Percentiles rank a stretch among this genome's conserved stretches.
Conservation (phyloP, 768 basidiomycete genomes). For the Obba rivulosa region DNA sequence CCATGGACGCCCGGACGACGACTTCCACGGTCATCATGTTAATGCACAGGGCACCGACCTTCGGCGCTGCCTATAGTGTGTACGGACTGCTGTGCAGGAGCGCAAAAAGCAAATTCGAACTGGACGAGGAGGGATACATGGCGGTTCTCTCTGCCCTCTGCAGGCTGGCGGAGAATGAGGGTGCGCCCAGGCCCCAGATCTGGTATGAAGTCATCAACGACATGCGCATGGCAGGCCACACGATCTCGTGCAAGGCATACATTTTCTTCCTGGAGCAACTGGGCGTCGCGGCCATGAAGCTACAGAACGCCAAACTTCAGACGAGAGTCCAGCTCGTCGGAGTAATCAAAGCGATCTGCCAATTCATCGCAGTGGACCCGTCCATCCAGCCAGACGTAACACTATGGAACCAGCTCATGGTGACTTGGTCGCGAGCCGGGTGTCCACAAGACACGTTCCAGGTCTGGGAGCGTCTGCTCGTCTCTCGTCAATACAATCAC, state of each 20-base stretch:
- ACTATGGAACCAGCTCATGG: constrained; percentile 84
- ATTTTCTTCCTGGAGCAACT: constrained; percentile 60
- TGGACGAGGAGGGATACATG: constrained; percentile 57
- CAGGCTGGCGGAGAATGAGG: constrained; percentile 43
- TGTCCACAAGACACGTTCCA: constrained; percentile 66
- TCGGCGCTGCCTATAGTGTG: constrained; percentile 55
- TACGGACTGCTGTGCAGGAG: constrained; percentile 42
- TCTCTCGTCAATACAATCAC: constrained; percentile 52
- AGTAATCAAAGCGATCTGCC: constrained; percentile 63
- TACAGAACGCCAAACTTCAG: constrained; percentile 6
- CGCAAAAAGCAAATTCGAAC: constrained; percentile 14
- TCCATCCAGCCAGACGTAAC: constrained; percentile 64
- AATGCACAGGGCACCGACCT: constrained; percentile 55
- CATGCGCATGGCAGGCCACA: constrained; percentile 65
- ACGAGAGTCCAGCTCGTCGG: constrained; percentile 32
- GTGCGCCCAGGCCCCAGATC: no score
- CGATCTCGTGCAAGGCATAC: constrained; percentile 56
- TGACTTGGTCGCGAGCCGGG: constrained; percentile 78
- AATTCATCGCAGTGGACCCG: constrained; percentile 73
- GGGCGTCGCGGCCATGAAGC: constrained; percentile 33
- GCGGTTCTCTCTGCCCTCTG: constrained; percentile 62
- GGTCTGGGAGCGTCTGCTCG: constrained; percentile 73
- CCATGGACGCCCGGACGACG: constrained; percentile 37
- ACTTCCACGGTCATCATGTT: constrained; percentile 55
- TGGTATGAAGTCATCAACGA: constrained; percentile 58